phyloP scores from a whole-genome alignment of 441 rosid genomes.

The Erysimum cheiri region DNA sequence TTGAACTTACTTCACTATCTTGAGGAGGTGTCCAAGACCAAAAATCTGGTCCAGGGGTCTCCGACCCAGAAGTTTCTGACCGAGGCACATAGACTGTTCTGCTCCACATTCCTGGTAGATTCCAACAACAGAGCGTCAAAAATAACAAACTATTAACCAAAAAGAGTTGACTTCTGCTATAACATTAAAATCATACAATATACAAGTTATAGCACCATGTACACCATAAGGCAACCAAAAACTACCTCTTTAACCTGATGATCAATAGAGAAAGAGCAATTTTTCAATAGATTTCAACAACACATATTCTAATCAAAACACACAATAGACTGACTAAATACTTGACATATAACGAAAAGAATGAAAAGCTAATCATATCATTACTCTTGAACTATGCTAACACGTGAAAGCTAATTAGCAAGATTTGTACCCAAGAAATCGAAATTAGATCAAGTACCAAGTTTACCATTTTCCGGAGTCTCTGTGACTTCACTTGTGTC shows the following conservation, averaged over 20 bases:
- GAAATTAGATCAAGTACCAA: conserved; percentile 17
- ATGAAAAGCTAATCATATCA: background rate
- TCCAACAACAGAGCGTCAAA: conserved; percentile 7
- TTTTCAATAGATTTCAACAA: too few relatives aligned
- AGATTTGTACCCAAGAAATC: background rate
- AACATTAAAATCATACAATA: too few relatives aligned
- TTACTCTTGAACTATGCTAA: background rate
- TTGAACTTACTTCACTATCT: conserved; percentile 40
- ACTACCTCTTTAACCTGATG: too few relatives aligned
- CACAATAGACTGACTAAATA: background rate
- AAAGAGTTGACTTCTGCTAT: background rate
- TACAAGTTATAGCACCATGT: too few relatives aligned
- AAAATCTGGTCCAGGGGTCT: conserved; percentile 93
- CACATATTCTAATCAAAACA: too few relatives aligned
- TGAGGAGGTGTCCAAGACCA: conserved; percentile 93
- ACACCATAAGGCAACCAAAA: too few relatives aligned
- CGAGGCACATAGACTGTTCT: conserved; percentile 51
- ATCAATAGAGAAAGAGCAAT: too few relatives aligned
- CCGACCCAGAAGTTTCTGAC: conserved; percentile 53
- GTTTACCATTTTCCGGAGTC: conserved; percentile 33
- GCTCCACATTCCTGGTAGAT: conserved; percentile 49
- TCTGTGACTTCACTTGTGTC: background rate
- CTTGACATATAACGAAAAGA: background rate
- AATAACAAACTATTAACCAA: background rate
- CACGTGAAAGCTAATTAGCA: conserved; percentile 7